phyloP scores from a whole-genome alignment of 2,329 filamentous ascomycete species.

The Beauveria australis region DNA sequence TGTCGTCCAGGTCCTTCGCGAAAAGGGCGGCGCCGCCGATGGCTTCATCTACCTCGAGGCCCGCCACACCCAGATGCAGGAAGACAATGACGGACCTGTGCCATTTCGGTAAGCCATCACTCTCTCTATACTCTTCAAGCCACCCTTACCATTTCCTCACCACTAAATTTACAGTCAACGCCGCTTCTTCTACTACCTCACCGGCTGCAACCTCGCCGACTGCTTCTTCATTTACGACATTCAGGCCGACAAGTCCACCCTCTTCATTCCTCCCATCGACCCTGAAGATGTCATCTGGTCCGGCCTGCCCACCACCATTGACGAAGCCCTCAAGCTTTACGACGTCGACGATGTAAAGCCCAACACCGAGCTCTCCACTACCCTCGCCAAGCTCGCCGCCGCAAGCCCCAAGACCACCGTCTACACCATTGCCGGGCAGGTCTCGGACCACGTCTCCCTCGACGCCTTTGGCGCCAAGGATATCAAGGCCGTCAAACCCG shows the following conservation, averaged over 20 bases:
- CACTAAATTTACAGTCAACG: conserved; percentile 54
- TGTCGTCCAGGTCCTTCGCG: conserved; percentile 70
- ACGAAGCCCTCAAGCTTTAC: conserved; percentile 68
- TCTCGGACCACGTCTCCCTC: conserved; percentile 65
- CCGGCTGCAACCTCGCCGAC: conserved; percentile 74
- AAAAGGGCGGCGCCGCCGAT: conserved; percentile 51
- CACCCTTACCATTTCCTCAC: neutral
- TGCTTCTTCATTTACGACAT: conserved; percentile 77
- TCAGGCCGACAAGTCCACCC: conserved; percentile 59
- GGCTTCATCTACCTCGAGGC: conserved; percentile 86
- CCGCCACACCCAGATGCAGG: conserved; percentile 69
- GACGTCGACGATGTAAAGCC: conserved; percentile 73
- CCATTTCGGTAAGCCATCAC: conserved; percentile 59
- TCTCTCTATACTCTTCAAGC: neutral
- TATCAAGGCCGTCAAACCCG: conserved; percentile 44
- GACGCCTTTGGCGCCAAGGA: conserved; percentile 61
- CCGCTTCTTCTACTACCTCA: conserved; percentile 90
- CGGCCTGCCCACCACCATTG: conserved; percentile 68
- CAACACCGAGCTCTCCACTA: conserved; percentile 66
- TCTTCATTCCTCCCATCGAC: conserved; percentile 86
- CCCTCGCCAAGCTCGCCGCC: conserved; percentile 47
- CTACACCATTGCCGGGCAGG: conserved; percentile 71
- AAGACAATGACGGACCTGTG: conserved; percentile 79
- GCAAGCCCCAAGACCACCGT: conserved; percentile 38
- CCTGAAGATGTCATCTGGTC: conserved; percentile 91